Evolutionary conservation across 495 filamentous ascomycete species (phyloP).

Genomic region (Lophiostoma macrostomum): DNA sequence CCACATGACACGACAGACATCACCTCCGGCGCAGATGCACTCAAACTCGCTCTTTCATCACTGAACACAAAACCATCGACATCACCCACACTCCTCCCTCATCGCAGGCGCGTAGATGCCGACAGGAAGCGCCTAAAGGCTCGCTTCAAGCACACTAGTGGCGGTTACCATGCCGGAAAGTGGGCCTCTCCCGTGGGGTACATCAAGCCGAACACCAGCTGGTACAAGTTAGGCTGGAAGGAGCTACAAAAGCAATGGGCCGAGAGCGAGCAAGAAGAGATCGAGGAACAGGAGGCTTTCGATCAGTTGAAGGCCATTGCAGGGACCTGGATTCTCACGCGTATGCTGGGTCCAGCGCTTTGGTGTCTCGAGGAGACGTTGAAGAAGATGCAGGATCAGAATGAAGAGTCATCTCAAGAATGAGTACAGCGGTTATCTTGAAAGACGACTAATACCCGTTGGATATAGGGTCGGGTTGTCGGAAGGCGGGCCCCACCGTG

Average conservation of each 20-base stretch:
- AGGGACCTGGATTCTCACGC: too few relatives aligned
- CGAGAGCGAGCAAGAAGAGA: neutral
- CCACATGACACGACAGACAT: too few relatives aligned
- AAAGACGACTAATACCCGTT: too few relatives aligned
- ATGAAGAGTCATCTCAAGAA: too few relatives aligned
- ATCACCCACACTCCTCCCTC: neutral
- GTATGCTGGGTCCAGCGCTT: too few relatives aligned
- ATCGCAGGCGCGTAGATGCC: neutral
- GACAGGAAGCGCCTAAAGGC: neutral
- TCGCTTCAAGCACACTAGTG: neutral
- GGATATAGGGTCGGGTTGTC: too few relatives aligned
- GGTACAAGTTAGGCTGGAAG: neutral
- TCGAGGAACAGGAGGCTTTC: neutral
- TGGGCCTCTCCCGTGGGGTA: slow-evolving; percentile 1
- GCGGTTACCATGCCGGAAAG: neutral
- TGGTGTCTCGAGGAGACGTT: too few relatives aligned
- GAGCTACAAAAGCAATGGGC: neutral
- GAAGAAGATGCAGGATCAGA: too few relatives aligned
- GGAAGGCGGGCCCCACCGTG: too few relatives aligned
- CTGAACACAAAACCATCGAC: neutral
- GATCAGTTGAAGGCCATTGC: neutral
- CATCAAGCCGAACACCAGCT: slow-evolving; percentile 5
- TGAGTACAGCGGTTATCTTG: too few relatives aligned
- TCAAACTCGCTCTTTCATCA: neutral
- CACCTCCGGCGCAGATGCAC: neutral